Evolutionary conservation across 148 eudicot genomes (phyloP), one percentile per base, ranked within the genome.

Genomic region (Cornus controversa): DNA sequence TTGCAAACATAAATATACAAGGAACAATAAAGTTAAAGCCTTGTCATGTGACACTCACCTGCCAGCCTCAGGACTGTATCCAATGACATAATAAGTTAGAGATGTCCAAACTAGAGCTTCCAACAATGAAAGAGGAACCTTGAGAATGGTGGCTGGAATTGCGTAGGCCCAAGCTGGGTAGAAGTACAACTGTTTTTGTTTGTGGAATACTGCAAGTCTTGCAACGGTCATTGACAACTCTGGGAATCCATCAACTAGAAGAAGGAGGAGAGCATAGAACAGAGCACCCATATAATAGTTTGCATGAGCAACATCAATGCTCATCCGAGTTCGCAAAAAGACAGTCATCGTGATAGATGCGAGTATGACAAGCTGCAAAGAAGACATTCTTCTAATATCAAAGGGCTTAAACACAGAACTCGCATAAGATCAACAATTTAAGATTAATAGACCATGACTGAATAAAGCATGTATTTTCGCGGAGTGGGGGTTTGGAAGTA

Each of bases 161-260:
- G 97, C 90, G 78, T 89, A 92, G 13, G 98, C 91, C 97, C 98
- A 94, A 25, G 95, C 90, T 24, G 98, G 98, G 67, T 89, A 94
- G 64, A 91, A 89, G 75, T 76, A 81, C 82, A 92, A 81, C 29
- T 92, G 95, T 79, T 95, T 89, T 77, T 94, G 97, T 84, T 92
- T 94, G 83, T 88, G 91, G 85, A 92, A 92, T 57, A 85, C 82
- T 47, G 86, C 84, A 78, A 92, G 95, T 72, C 93, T 91, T 75
- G 79, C 84, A 79, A 91, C 73, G 36, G 94, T 92, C 90, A 94
- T 79, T 28, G 88, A 45, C 47, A 87, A 74, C 84, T 94, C 95
- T 2, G 95, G 90, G 24, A 87, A 71, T 47, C 93, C 98, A 82
- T 92, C 90, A 45, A 88, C 83, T 58, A 92, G 80, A 69, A 94